Evolutionary conservation across 257 asterid genomes (phyloP), one percentile per base, ranked within the genome.

Genomic region (Rhazya stricta): DNA sequence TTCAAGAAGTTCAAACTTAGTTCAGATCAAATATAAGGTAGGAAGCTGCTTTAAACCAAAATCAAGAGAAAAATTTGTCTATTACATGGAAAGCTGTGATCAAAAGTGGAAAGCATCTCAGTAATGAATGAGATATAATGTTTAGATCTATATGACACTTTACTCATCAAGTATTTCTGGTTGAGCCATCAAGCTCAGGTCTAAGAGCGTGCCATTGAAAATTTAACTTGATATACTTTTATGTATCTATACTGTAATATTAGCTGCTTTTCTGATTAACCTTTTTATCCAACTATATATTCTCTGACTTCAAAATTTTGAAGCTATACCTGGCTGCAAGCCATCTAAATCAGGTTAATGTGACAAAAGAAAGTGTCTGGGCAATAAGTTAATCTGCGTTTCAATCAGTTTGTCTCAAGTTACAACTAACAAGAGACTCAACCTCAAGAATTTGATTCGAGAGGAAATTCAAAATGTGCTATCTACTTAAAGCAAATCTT

Each of bases 1-100:
- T 74, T 46, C 62, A 74, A 74, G 60, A 75, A 76, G 43, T 73
- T 77, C 74, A 46, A 66, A 56, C 30, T 74, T 71, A 70, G 76
- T 67, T 76, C 72, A 56, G 15, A 48, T 66, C 66, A 58, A 74
- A 37, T 54, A 7, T 1, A 43, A 27, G 29, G 18, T 19, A 69
- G 11, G 13, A 39, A 25, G 11, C 45, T 25, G 29, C 60, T 69
- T 67, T 1, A 21, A 32, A 69, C 41, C 15, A 34, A 69, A 27
- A n/a, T 21, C 21, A 45, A 45, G 56, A 27, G 21, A 32, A 48
- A 6, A 61, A 62, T 9, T 62, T 16, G 19, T 32, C 43, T 32
- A 62, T 21, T 62, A 62, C 68, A 62, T 43, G 16, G 43, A 62
- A 61, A 30, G 7, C 23, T 34, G 6, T 61, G 23, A 30, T 15